phyloP scores from a whole-genome alignment of 163 green algal genomes.

The Botryococcus braunii region DNA sequence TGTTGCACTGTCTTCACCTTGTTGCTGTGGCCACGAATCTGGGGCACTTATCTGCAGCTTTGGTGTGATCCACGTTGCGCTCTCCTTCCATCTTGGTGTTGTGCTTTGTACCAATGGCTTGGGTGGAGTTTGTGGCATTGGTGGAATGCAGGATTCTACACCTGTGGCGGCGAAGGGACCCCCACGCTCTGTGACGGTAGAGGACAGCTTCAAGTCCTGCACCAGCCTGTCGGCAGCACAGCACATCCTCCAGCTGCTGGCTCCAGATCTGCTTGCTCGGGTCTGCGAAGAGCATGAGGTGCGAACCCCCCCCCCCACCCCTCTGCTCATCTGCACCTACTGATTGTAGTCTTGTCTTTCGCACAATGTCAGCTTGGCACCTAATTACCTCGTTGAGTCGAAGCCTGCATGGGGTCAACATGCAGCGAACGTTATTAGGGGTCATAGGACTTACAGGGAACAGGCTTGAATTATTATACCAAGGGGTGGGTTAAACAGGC shows the following conservation, averaged over 20 bases:
- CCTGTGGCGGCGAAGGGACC: conserved; percentile 32
- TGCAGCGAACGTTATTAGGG: conserved; percentile 40
- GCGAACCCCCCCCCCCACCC: background rate
- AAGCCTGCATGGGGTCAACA: conserved; percentile 16
- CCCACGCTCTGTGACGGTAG: conserved; percentile 62
- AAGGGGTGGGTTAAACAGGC: too few relatives aligned
- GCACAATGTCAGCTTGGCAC: background rate
- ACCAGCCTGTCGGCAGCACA: conserved; percentile 20
- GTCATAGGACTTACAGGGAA: conserved; percentile 52
- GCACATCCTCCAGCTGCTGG: conserved; percentile 45
- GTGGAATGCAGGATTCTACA: conserved; percentile 20
- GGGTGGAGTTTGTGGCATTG: too few relatives aligned
- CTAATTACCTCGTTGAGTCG: background rate
- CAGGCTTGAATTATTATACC: too few relatives aligned
- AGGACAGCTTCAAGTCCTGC: conserved; percentile 69
- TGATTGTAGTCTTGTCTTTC: background rate
- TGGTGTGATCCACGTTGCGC: background rate
- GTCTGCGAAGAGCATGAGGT: conserved; percentile 50
- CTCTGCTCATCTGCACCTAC: background rate
- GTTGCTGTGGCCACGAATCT: too few relatives aligned
- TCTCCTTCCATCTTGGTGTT: background rate
- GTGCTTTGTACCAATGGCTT: too few relatives aligned
- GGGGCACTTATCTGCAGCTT: background rate
- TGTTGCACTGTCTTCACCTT: too few relatives aligned
- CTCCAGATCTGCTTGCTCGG: conserved; percentile 58